Evolutionary conservation across 805 yeast genomes (phyloP), one percentile per base, ranked within the genome.

Genomic region (Wickerhamiella brachini): DNA sequence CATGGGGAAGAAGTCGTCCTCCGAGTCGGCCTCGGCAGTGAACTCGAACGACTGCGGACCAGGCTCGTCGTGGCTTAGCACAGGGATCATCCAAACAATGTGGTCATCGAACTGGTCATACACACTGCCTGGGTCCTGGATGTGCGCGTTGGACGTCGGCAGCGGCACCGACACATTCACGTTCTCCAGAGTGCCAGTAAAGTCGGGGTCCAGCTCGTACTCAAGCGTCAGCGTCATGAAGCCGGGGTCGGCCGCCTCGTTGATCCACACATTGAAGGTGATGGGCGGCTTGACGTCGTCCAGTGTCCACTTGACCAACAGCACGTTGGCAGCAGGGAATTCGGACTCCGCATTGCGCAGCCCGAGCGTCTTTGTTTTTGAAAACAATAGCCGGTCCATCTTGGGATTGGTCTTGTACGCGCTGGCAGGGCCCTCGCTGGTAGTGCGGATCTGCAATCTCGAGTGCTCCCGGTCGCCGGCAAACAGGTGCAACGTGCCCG

Each of bases 361-460:
- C 0, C 83, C 83, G 61, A 93, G 79, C 44, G 76, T 67, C 52
- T 76, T 71, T 15, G 71, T 66, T 13, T 75, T 64, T 45, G 75
- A 73, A 66, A 90, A 93, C 62, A 78, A 67, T 43, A 70, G 71
- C 62, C 85, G 82, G 69, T 93, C 97, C 57, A 93, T 94, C 65
- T 90, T 89, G 56, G 98, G 98, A 71, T 93, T 96, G 15, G 97
- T 88, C 68, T 89, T 89, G 72, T 78, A 93, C 63, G 83, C 88
- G 45, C 80, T 71, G 56, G 70, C 78, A 66, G 39, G 72, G 66
- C 74, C 68, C 23, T 68, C 71, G 43, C 80, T 73, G 43, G 71
- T 66, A 56, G 89, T 70, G 54, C 76, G 62, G 53, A 93, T 74
- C 63, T 77, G 78, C 51, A 87, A 77, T 58, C 75, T 76, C 13